Evolutionary conservation across 1,139 yeast genomes (phyloP).

Genomic region (Scheffersomyces segobiensis): DNA sequence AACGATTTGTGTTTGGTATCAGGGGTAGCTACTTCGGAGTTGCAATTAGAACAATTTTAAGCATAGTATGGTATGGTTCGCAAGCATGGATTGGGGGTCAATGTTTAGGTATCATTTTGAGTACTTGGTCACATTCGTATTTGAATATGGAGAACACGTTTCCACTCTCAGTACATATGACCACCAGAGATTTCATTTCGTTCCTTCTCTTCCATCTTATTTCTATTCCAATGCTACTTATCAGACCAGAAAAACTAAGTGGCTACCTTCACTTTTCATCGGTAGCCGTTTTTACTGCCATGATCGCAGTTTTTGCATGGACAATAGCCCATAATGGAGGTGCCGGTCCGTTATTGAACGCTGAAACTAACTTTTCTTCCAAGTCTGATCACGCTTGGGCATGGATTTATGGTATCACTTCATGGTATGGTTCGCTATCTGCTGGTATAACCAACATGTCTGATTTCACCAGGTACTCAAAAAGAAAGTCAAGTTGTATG

Average conservation of each 20-base stretch:
- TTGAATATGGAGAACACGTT: conserved; percentile 33
- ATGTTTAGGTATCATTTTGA: conserved; percentile 30
- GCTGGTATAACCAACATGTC: conserved; percentile 43
- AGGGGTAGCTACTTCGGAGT: conserved; percentile 43
- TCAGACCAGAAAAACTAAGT: conserved; percentile 38
- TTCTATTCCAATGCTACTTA: conserved; percentile 32
- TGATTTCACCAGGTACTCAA: conserved; percentile 44
- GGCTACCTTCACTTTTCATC: conserved; percentile 35
- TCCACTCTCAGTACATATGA: conserved; percentile 31
- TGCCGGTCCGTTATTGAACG: conserved; percentile 30
- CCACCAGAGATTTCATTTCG: conserved; percentile 40
- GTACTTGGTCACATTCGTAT: conserved; percentile 27
- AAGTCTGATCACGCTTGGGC: conserved; percentile 28
- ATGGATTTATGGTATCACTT: conserved; percentile 41
- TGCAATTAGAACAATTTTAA: conserved; percentile 38
- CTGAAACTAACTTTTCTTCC: conserved; percentile 14
- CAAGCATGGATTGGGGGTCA: conserved; percentile 44
- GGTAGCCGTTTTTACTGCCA: conserved; percentile 37
- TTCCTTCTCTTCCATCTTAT: conserved; percentile 43
- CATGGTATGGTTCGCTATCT: conserved; percentile 44
- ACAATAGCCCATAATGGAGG: conserved; percentile 25
- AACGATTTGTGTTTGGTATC: conserved; percentile 47
- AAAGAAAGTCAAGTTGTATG: conserved; percentile 11
- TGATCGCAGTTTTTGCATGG: conserved; percentile 38
- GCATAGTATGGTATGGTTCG: conserved; percentile 42